phyloP scores from a whole-genome alignment of 2,329 filamentous ascomycete genomes.

The Colletotrichum sp. region DNA sequence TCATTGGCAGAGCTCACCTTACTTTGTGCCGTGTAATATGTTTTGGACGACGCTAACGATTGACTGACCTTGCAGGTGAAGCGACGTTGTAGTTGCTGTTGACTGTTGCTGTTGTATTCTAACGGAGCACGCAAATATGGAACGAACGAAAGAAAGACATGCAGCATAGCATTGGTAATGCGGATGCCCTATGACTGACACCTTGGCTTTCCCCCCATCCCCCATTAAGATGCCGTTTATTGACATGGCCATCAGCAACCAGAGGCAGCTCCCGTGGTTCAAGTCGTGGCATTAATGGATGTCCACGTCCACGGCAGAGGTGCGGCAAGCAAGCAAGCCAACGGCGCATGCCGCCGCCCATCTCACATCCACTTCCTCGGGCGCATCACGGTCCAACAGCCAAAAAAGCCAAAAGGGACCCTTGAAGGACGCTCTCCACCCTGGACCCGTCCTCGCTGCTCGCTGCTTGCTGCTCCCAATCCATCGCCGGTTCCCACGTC shows the following conservation, averaged over 20 bases:
- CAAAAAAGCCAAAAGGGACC: background rate
- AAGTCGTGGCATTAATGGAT: background rate
- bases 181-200: background rate
- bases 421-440: background rate
- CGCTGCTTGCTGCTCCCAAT: background rate
- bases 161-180: background rate
- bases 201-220: background rate
- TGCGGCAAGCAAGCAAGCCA: background rate
- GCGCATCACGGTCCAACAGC: background rate
- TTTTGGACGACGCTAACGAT: background rate
- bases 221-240: background rate
- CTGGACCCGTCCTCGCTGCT: background rate
- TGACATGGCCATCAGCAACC: background rate
- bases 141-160: background rate
- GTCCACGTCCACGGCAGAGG: background rate
- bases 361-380: background rate
- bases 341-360: background rate
- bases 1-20: background rate
- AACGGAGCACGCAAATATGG: background rate
- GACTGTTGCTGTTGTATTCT: background rate
- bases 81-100: background rate
- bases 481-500: constrained; percentile 1
- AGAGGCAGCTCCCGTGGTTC: background rate
- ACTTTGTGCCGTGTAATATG: background rate
- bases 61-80: background rate